phyloP scores from a whole-genome alignment of 1,139 yeast genomes.

The Wickerhamiella pararugosa region DNA sequence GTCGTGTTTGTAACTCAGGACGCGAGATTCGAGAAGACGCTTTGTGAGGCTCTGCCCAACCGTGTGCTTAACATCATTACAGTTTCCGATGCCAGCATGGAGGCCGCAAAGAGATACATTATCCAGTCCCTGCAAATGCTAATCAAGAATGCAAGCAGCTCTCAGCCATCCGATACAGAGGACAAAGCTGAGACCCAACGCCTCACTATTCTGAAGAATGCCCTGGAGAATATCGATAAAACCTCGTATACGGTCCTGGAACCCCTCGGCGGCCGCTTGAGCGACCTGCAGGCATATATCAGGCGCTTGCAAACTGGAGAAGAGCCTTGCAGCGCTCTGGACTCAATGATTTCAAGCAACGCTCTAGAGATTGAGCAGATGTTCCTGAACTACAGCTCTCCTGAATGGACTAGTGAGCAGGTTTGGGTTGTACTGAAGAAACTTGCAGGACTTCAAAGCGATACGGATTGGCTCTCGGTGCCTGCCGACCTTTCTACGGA shows the following conservation, averaged over 20 bases:
- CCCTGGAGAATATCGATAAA: conserved; percentile 4
- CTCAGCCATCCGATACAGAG: background rate
- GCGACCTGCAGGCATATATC: conserved; percentile 80
- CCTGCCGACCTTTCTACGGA: conserved; percentile 8
- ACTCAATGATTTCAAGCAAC: conserved; percentile 70
- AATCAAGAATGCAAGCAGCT: background rate
- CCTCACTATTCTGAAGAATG: background rate
- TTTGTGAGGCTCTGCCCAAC: conserved; percentile 58
- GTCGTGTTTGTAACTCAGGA: conserved; percentile 80
- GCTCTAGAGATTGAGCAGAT: conserved; percentile 80
- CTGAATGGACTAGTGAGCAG: conserved; percentile 59
- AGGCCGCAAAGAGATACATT: conserved; percentile 45
- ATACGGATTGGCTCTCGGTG: conserved; percentile 17
- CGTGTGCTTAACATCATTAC: conserved; percentile 66
- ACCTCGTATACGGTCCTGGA: conserved; percentile 40
- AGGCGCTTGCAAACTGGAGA: conserved; percentile 85
- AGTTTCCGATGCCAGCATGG: conserved; percentile 66
- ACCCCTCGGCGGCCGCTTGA: conserved; percentile 89
- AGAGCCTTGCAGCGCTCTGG: conserved; percentile 55
- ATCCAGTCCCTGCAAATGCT: conserved; percentile 4
- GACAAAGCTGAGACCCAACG: too few species aligned
- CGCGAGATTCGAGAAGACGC: conserved; percentile 54
- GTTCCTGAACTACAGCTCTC: conserved; percentile 39
- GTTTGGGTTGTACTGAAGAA: conserved; percentile 73
- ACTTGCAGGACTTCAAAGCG: conserved; percentile 29